Evolutionary conservation across 768 basidiomycete species (phyloP).

Genomic region (Lepiota subincarnata): DNA sequence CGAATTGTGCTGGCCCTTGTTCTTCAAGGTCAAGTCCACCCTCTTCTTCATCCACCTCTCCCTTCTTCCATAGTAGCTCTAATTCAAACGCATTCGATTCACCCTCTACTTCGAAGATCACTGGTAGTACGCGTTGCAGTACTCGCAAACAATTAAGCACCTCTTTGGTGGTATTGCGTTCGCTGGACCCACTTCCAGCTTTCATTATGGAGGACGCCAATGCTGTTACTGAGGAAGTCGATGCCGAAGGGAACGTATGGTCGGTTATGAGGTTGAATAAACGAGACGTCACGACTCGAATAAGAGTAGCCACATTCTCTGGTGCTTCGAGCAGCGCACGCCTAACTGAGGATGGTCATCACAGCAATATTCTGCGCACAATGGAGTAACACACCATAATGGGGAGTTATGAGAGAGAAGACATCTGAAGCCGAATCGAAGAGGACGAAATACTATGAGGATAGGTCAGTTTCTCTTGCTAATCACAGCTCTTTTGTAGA

Average conservation of each 20-base stretch:
- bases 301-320: constrained; percentile 81
- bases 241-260: constrained; percentile 71
- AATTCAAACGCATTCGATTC: constrained; percentile 71
- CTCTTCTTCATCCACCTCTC: constrained; percentile 39
- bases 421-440: constrained; percentile 92
- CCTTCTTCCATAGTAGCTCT: constrained; percentile 79
- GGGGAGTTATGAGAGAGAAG: constrained; percentile 81
- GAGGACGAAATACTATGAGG: constrained; percentile 72
- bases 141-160: constrained; percentile 91
- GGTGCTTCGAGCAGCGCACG: constrained; percentile 79
- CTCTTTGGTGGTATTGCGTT: constrained; percentile 75
- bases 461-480: not conserved
- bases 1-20: constrained; percentile 54
- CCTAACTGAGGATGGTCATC: constrained; percentile 51
- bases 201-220: constrained; percentile 72
- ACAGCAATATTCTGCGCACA: constrained; percentile 9
- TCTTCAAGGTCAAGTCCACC: constrained; percentile 22
- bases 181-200: constrained; percentile 40
- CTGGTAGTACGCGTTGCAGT: constrained; percentile 82
- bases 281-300: constrained; percentile 62
- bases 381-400: constrained; percentile 61
- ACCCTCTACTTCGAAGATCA: constrained; percentile 79
- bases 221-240: constrained; percentile 54
- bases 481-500: not conserved
- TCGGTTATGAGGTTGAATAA: constrained; percentile 74